phyloP scores from a whole-genome alignment of 2,329 filamentous ascomycete genomes.

The Aspergillus luchuensis region DNA sequence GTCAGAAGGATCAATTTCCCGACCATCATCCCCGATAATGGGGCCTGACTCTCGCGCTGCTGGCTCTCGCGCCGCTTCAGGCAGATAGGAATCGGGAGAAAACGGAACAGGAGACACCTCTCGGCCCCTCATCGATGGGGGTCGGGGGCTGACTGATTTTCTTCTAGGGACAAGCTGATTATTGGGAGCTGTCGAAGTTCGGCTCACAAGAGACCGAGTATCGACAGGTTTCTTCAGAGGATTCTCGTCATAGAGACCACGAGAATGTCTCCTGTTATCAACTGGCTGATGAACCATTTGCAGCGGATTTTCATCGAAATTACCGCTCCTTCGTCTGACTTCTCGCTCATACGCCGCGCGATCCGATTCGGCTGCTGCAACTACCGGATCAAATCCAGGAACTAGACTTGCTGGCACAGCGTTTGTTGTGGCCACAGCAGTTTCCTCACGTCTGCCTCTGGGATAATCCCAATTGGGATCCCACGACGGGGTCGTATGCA shows the following conservation, averaged over 20 bases:
- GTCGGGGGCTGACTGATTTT: slow-evolving; percentile 63
- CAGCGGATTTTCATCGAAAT: slow-evolving; percentile 31
- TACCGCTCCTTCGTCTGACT: slow-evolving; percentile 28
- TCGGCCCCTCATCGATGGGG: slow-evolving; percentile 45
- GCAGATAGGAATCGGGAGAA: slow-evolving; percentile 62
- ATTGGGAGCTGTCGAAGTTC: slow-evolving; percentile 33
- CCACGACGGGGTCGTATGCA: no score
- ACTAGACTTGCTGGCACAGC: no score
- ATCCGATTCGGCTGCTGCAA: slow-evolving; percentile 33
- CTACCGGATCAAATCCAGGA: slow-evolving; percentile 39
- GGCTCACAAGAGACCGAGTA: slow-evolving; percentile 19
- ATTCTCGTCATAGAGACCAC: no score
- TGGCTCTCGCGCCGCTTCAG: slow-evolving; percentile 46
- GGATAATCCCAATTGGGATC: no score
- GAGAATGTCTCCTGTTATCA: slow-evolving; percentile 19
- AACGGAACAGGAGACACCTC: slow-evolving; percentile 55
- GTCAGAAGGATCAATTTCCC: slow-evolving; percentile 67
- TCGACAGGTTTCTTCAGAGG: background rate
- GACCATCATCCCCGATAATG: slow-evolving; percentile 65
- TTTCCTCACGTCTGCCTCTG: no score
- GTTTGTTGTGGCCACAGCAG: no score
- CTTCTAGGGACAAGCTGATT: slow-evolving; percentile 50
- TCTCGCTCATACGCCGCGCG: slow-evolving; percentile 31
- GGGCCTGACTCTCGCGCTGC: slow-evolving; percentile 53
- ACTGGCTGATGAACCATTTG: slow-evolving; percentile 30